A percentile compares a stretch with the other conserved stretches of the same genome.
Evolutionary conservation across 2,329 filamentous ascomycete genomes (phyloP).

Genomic region (Fusarium lateritium): DNA sequence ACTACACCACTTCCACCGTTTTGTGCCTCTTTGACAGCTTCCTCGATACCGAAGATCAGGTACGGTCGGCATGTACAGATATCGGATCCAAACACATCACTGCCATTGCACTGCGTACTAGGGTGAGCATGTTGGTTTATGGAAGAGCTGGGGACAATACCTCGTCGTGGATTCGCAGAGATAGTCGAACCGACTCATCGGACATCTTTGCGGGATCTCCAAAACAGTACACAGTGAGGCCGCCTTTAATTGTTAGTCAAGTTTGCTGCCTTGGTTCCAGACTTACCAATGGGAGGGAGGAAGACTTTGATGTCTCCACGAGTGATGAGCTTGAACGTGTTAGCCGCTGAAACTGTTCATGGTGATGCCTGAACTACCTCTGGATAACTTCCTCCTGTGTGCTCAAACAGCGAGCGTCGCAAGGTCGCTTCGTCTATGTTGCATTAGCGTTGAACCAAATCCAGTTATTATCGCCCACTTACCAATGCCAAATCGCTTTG

Average conservation of each 20-base stretch:
- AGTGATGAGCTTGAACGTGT: conserved; percentile 78
- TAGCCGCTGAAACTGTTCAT: conserved; percentile 30
- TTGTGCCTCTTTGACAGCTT: conserved; percentile 97
- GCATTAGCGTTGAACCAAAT: conserved; percentile 46
- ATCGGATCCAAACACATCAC: conserved; percentile 97
- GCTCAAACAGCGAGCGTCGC: conserved; percentile 90
- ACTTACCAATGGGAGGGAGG: conserved; percentile 86
- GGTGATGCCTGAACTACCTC: conserved; percentile 65
- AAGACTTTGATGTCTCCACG: conserved; percentile 95
- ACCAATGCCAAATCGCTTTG: conserved; percentile 93
- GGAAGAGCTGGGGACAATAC: conserved; percentile 52
- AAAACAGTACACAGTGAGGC: conserved; percentile 96
- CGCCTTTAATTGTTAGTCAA: conserved; percentile 64
- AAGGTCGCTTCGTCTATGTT: conserved; percentile 83
- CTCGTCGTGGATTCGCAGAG: conserved; percentile 84
- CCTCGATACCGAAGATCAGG: conserved; percentile 95
- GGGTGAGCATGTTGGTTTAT: conserved; percentile 13
- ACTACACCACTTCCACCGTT: conserved; percentile 94
- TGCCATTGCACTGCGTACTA: conserved; percentile 82
- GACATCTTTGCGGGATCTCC: conserved; percentile 95
- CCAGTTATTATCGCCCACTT: conserved; percentile 44
- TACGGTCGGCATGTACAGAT: conserved; percentile 98
- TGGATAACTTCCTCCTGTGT: conserved; percentile 95
- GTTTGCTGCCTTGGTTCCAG: neutral
- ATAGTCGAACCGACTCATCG: conserved; percentile 83